Evolutionary conservation across 2,329 filamentous ascomycete species (phyloP).

Genomic region (Aspergillus sp.): DNA sequence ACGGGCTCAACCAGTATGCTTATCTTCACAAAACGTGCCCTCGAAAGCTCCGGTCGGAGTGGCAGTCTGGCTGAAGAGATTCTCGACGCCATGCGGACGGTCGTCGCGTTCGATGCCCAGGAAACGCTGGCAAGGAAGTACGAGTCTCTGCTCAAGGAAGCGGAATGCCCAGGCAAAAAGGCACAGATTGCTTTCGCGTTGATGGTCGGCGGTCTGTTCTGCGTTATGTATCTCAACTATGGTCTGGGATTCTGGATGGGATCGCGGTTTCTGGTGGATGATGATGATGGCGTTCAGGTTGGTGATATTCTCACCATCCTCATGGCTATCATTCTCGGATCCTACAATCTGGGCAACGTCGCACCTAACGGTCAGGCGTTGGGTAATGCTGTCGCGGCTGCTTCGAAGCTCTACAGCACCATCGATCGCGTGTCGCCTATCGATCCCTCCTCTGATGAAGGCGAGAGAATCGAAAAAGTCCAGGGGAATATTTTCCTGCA

Average conservation of each 20-base stretch:
- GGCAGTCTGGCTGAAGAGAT: conserved; percentile 91
- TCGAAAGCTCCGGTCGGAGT: conserved; percentile 74
- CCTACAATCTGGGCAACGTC: conserved; percentile 83
- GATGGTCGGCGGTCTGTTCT: conserved; percentile 81
- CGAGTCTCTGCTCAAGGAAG: conserved; percentile 63
- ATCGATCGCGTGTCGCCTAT: conserved; percentile 84
- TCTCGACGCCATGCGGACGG: conserved; percentile 85
- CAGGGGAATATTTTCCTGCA: conserved; percentile 73
- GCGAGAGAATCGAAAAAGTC: conserved; percentile 65
- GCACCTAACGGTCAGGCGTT: conserved; percentile 83
- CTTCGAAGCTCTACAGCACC: conserved; percentile 85
- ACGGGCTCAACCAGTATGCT: conserved; percentile 52
- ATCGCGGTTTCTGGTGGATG: conserved; percentile 63
- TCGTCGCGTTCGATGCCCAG: conserved; percentile 87
- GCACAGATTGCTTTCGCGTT: conserved; percentile 64
- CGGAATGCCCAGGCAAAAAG: conserved; percentile 68
- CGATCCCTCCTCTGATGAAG: conserved; percentile 64
- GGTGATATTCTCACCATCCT: conserved; percentile 74
- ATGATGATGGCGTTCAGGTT: conserved; percentile 54
- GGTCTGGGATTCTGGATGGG: conserved; percentile 86
- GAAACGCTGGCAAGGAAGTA: conserved; percentile 82
- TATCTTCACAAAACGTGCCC: conserved; percentile 65
- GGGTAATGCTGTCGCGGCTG: conserved; percentile 72
- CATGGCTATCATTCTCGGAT: conserved; percentile 86
- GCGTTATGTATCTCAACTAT: conserved; percentile 79